phyloP scores from a whole-genome alignment of 371 early-diverging fungal genomes.

The Mucor plumbeus region DNA sequence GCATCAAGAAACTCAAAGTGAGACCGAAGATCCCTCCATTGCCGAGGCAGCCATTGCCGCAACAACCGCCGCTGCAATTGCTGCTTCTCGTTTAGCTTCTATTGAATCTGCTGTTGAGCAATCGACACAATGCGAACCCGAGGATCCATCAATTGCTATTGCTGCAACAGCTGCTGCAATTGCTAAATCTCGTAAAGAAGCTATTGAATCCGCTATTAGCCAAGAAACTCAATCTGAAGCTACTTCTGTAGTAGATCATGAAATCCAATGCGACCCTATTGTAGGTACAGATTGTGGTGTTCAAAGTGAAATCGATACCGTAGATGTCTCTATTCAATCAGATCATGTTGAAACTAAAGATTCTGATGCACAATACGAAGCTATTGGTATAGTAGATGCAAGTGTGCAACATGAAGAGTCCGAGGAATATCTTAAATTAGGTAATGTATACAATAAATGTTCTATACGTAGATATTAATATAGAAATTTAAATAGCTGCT shows the following conservation, averaged over 20 bases:
- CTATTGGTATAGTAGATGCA: conserved; percentile 8
- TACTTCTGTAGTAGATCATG: conserved; percentile 16
- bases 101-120: conserved; percentile 10
- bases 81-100: background rate
- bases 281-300: conserved; percentile 12
- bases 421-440: background rate
- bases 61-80: conserved; percentile 7
- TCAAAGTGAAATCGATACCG: conserved; percentile 4
- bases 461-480: background rate
- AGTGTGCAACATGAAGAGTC: conserved; percentile 18
- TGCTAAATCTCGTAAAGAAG: conserved; percentile 12
- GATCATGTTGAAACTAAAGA: conserved; percentile 2
- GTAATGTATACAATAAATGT: background rate
- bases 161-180: conserved; percentile 6
- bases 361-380: conserved; percentile 10
- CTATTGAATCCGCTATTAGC: conserved; percentile 1
- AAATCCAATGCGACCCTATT: conserved; percentile 10
- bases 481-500: background rate
- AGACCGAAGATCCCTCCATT: conserved; percentile 13
- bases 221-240: conserved; percentile 15
- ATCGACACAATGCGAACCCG: conserved; percentile 6
- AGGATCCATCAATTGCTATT: conserved; percentile 10
- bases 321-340: conserved; percentile 23
- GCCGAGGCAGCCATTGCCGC: conserved; percentile 16
- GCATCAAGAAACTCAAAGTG: conserved; percentile 11